Evolutionary conservation across 2,329 filamentous ascomycete species (phyloP), one percentile per base, ranked within the genome.

Genomic region (Talaromyces marneffei): DNA sequence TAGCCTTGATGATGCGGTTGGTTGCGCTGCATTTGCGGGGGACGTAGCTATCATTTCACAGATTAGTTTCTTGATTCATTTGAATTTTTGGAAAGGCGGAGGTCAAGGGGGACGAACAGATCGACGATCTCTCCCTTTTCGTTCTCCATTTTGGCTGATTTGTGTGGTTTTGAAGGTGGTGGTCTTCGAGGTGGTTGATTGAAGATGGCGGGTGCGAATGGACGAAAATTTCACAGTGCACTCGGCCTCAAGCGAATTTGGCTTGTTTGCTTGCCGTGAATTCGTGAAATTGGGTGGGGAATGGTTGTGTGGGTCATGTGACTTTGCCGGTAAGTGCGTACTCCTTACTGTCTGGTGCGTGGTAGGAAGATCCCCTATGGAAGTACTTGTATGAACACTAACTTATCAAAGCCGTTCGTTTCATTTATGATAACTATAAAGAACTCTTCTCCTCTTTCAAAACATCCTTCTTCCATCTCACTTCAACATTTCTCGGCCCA

Each of bases 1-100:
- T 97, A 85, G 94, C 92, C 86, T 97, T 97, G 88, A 99, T 97
- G 86, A 97, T 97, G 83, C 94, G 91, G 91, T 96, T 95, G 81
- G 93, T 96, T 74, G 92, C 92, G 81, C 87, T 91, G 90, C 93
- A 97, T 86, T 97, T 97, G 86, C 93, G 91, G 79, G 92, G 92
- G 85, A 96, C 90, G 88, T 96, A 96, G 80, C 91, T 95, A 77
- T 60, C 18, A 35, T 27, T 46, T 46, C 4, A 40, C 8, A 9
- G 18, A 40, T 40, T 40, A 18, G 18, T 40, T 40, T 40, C n/a
- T n/a, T n/a, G n/a, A n/a, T n/a, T n/a, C n/a, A n/a, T n/a, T n/a
- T n/a, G n/a, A n/a, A n/a, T n/a, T n/a, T n/a, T n/a, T n/a, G n/a
- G n/a, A 48, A 48, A 14, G 23, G 12, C n/a, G n/a, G n/a, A 20